Conservation (phyloP, 2,329 filamentous ascomycete species). For the Penicillium sp. region DNA sequence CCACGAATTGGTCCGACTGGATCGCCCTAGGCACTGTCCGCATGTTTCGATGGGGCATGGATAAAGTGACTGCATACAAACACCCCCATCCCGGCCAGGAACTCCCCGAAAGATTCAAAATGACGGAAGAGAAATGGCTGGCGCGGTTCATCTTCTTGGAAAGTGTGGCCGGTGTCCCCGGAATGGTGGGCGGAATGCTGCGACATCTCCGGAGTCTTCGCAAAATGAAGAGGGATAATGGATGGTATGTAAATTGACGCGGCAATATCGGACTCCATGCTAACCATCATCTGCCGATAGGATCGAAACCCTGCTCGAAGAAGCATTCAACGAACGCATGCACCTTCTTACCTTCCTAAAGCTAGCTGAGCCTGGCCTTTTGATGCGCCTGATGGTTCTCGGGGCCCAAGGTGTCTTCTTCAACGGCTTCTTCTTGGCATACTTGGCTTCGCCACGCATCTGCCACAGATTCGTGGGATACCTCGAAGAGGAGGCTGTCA, state of each 20-base stretch:
- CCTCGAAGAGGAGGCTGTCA: constrained; percentile 92
- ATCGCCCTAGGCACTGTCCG: constrained; percentile 74
- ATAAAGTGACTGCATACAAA: constrained; percentile 73
- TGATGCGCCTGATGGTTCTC: constrained; percentile 90
- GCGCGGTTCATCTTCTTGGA: constrained; percentile 90
- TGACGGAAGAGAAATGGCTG: constrained; percentile 86
- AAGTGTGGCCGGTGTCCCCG: constrained; percentile 88
- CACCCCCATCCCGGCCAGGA: constrained; percentile 58
- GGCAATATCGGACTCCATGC: neutral
- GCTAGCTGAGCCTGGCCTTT: constrained; percentile 77
- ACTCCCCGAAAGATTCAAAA: constrained; percentile 55
- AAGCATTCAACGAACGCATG: constrained; percentile 92
- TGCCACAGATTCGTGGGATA: constrained; percentile 96
- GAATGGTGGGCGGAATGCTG: constrained; percentile 95
- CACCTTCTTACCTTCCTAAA: constrained; percentile 90
- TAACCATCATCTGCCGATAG: constrained; percentile 35
- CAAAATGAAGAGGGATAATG: constrained; percentile 85
- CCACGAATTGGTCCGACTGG: constrained; percentile 70
- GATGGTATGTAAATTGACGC: constrained; percentile 55
- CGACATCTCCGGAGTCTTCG: constrained; percentile 81
- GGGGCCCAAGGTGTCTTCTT: constrained; percentile 95
- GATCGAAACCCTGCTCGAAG: constrained; percentile 89
- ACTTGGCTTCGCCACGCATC: constrained; percentile 79
- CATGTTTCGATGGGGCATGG: constrained; percentile 72
- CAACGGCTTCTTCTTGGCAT: constrained; percentile 85